Conservation (phyloP, 2,329 filamentous ascomycete genomes). For the Pyricularia pennisetigena region DNA sequence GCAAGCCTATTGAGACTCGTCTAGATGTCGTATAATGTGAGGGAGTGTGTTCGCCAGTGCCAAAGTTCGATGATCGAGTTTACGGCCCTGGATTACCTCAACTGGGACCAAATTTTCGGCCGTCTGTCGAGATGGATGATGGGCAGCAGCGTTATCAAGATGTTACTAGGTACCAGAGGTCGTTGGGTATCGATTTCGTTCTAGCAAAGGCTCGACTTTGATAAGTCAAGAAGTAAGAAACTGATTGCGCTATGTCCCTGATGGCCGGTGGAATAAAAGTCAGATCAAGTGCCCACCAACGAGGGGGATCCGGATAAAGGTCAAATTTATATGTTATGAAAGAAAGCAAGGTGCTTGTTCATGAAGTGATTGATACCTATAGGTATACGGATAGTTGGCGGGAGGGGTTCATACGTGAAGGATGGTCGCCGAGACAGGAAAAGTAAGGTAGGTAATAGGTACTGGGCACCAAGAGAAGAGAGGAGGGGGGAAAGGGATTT, state of each 20-base stretch:
- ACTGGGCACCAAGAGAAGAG: neutral
- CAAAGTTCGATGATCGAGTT: neutral
- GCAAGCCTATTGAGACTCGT: neutral
- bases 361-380: neutral
- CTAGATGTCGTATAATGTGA: neutral
- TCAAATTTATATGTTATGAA: neutral
- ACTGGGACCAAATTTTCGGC: neutral
- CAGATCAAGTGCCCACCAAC: neutral
- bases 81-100: neutral
- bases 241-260: neutral
- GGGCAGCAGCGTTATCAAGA: neutral
- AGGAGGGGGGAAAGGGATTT: neutral
- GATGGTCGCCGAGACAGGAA: neutral
- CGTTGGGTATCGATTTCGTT: neutral
- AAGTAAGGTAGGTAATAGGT: neutral
- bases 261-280: neutral
- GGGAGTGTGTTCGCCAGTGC: neutral
- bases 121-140: neutral
- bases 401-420: neutral
- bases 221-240: neutral
- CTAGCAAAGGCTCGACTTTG: neutral
- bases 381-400: neutral
- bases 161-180: neutral
- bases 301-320: neutral
- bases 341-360: neutral